Base-by-base conservation (phyloP, 352 stramenopile genomes). In the Hyphochytrium catenoides region DNA sequence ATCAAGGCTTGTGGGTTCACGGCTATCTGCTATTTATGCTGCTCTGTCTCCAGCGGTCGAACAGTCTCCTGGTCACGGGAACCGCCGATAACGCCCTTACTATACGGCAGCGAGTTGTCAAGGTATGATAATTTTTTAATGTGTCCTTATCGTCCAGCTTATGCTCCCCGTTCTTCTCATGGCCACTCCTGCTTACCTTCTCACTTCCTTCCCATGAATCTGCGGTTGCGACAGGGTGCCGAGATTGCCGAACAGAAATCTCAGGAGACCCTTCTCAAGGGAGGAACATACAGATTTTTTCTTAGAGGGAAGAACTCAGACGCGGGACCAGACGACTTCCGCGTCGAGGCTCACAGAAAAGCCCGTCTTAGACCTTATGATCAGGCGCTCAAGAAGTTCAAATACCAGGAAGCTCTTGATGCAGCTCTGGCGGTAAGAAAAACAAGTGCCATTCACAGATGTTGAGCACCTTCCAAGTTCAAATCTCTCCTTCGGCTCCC, bases 351-450 rank as follows among this genome's bases (percentile, higher is more conserved):
- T 18, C 61, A 68, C 26, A 75, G 82, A 34, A 74, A 89, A 46
- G 74, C 76, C 45, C 79, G 79, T 43, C 71, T 95, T 16, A 59
- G 68, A 28, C 65, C 74, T 31, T 95, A 94, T 56, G 85, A 96
- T 56, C 46, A 65, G 22, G 62, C 82, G 9, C 48, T 95, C 31
- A 79, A 78, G 20, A 79, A 93, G 52, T 96, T 95, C 50, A 67
- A 91, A 43, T 95, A 95, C 60, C 78, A 76, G 36, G 81, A 87
- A 51, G 87, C 87, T 22, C 55, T 96, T 26, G 90, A 95, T 49
- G 76, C 90, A 41, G 82, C 82, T 19, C 53, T 96, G 35, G 62
- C n/a, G n/a, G n/a, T n/a, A n/a, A n/a, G n/a, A n/a, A n/a, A n/a
- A n/a, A n/a, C n/a, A n/a, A n/a, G n/a, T n/a, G n/a, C n/a, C n/a